Percentiles rank a stretch among this genome's conserved stretches.
phyloP scores from a whole-genome alignment of 495 filamentous ascomycete species.

The Tuber aestivum region DNA sequence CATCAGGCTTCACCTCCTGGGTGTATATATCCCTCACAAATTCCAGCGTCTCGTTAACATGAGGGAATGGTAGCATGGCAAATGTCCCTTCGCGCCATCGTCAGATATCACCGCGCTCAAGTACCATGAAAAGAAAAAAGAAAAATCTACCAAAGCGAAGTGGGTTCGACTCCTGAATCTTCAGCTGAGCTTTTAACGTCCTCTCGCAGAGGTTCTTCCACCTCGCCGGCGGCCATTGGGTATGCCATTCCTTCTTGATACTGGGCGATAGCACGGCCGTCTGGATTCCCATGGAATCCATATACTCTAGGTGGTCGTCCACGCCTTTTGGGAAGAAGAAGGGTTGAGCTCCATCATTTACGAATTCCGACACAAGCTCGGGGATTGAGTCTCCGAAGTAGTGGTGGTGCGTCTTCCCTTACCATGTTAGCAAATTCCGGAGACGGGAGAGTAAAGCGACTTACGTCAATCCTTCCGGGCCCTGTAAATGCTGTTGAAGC shows the following conservation, averaged over 20 bases:
- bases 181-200: background rate
- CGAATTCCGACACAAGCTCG: background rate
- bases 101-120: background rate
- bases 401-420: background rate
- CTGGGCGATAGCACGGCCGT: background rate
- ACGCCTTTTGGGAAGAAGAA: background rate
- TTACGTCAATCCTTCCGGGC: background rate
- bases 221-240: background rate
- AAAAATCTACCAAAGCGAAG: background rate
- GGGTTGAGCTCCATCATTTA: background rate
- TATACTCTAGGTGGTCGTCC: background rate
- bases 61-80: background rate
- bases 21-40: background rate
- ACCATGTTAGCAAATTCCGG: background rate
- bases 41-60: background rate
- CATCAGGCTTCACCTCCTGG: background rate
- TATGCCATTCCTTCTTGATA: constrained; percentile 4
- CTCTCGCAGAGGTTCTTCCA: constrained; percentile 2
- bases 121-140: background rate
- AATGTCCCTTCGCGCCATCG: background rate
- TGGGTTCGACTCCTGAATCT: background rate
- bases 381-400: background rate
- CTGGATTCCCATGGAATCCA: constrained; percentile 1
- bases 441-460: background rate
- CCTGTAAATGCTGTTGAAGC: background rate